A percentile compares a stretch with the other conserved stretches of the same genome.
These are phyloP conservation scores for Phytopythium litorale DNA, from an alignment of 352 stramenopile species.

Conservation along the genomic window DNA sequence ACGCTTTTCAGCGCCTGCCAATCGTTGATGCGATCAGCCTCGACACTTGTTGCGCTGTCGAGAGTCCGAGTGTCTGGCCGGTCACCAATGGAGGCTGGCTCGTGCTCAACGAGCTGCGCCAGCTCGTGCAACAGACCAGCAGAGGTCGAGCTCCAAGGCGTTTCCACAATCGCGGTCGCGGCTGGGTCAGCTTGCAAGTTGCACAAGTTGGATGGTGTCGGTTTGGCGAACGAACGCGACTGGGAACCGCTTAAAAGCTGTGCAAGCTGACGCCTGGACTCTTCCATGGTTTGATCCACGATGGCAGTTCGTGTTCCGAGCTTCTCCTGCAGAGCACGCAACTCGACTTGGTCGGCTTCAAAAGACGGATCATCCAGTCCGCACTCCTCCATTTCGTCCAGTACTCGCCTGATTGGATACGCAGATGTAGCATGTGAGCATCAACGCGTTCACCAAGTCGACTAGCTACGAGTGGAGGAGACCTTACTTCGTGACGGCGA, in stretches of 20 bases:
- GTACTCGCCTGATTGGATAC: slow-evolving; percentile 16
- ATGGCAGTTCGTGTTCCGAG: slow-evolving; percentile 11
- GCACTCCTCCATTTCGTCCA: slow-evolving; percentile 34
- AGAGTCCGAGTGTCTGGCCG: not conserved
- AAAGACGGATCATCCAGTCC: slow-evolving; percentile 15
- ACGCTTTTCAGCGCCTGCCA: slow-evolving; percentile 7
- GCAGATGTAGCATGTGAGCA: not conserved
- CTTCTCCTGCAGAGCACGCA: slow-evolving; percentile 14
- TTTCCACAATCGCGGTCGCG: not conserved
- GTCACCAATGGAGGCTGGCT: not conserved
- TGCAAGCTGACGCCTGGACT: slow-evolving; percentile 19
- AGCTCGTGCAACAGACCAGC: not conserved
- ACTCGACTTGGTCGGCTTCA: slow-evolving; percentile 28
- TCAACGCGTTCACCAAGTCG: not conserved
- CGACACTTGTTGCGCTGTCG: not conserved
- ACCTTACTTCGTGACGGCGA: slow-evolving; percentile 42
- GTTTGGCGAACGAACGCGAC: not conserved
- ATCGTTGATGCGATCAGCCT: not conserved
- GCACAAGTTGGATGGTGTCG: not conserved
- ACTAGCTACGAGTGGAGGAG: not conserved
- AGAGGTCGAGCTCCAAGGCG: not conserved
- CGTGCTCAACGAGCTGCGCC: not conserved
- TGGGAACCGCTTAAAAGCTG: not conserved
- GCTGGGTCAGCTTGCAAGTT: not conserved
- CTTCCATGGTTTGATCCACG: slow-evolving; percentile 18